phyloP scores from a whole-genome alignment of 805 yeast species.

The Barnettozyma siamensis region DNA sequence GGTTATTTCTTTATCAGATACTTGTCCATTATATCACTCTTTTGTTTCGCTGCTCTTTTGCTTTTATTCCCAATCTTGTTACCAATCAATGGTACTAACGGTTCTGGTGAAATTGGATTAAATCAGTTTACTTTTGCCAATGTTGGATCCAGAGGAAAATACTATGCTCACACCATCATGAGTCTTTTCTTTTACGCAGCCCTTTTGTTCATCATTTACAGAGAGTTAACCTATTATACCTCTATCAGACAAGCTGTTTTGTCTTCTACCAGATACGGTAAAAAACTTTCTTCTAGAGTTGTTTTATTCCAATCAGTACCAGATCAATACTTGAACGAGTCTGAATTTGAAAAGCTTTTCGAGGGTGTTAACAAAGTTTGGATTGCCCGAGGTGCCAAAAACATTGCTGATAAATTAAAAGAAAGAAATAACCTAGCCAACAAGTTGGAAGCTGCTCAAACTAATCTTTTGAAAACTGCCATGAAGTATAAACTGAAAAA shows the following conservation, averaged over 20 bases:
- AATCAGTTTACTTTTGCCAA: slow-evolving; percentile 77
- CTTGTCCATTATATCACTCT: slow-evolving; percentile 46
- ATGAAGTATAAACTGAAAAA: slow-evolving; percentile 57
- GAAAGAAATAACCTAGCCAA: slow-evolving; percentile 55
- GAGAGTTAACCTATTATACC: slow-evolving; percentile 76
- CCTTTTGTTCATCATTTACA: slow-evolving; percentile 65
- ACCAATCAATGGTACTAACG: slow-evolving; percentile 77
- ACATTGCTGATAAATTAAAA: slow-evolving; percentile 49
- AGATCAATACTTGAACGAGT: slow-evolving; percentile 61
- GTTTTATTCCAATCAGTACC: slow-evolving; percentile 85
- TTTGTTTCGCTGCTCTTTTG: slow-evolving; percentile 50
- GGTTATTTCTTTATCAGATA: slow-evolving; percentile 89
- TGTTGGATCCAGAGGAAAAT: slow-evolving; percentile 51
- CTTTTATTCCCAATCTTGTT: slow-evolving; percentile 62
- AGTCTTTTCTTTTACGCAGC: slow-evolving; percentile 75
- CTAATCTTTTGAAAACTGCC: slow-evolving; percentile 51
- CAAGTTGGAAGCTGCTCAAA: slow-evolving; percentile 64
- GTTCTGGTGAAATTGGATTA: slow-evolving; percentile 58
- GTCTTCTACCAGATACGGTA: slow-evolving; percentile 76
- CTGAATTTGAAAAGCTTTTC: slow-evolving; percentile 67
- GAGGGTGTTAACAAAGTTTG: slow-evolving; percentile 79
- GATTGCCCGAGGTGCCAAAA: slow-evolving; percentile 60
- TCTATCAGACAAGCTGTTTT: slow-evolving; percentile 72
- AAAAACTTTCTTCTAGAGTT: slow-evolving; percentile 68
- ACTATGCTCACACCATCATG: slow-evolving; percentile 80